Evolutionary conservation across 331 rosid species (phyloP).

Genomic region (Malus hybrid): DNA sequence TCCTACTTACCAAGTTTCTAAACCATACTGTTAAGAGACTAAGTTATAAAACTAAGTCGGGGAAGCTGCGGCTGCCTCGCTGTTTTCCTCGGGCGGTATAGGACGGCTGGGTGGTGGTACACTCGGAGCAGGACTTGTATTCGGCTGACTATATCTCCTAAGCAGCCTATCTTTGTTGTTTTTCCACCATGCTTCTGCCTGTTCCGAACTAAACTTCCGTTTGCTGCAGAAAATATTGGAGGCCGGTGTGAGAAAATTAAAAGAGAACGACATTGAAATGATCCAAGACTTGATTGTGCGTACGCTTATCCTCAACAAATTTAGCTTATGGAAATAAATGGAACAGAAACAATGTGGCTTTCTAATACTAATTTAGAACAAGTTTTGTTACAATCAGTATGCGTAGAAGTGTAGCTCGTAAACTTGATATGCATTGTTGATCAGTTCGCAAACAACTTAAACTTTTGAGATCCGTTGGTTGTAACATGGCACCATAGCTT

Average conservation of each 20-base stretch:
- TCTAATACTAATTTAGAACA: background rate
- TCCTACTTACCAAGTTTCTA: constrained; percentile 20
- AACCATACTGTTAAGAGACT: constrained; percentile 7
- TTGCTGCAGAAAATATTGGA: constrained; percentile 33
- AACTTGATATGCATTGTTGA: background rate
- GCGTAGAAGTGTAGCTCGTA: background rate
- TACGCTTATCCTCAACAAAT: background rate
- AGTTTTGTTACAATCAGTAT: background rate
- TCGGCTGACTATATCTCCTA: constrained; percentile 36
- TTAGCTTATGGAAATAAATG: background rate
- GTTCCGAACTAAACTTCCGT: constrained; percentile 55
- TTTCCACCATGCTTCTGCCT: constrained; percentile 93
- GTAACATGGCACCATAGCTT: background rate
- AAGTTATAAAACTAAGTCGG: constrained; percentile 13
- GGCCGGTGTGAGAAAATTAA: background rate
- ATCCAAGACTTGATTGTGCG: background rate
- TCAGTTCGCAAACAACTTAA: background rate
- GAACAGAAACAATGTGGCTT: background rate
- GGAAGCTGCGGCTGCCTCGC: constrained; percentile 30
- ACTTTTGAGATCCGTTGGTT: background rate
- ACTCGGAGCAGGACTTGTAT: constrained; percentile 8
- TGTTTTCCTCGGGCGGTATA: constrained; percentile 7
- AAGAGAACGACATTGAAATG: background rate
- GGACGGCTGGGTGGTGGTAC: constrained; percentile 25
- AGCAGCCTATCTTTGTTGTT: constrained; percentile 67